Conservation (phyloP, 106 monocot species). For the Xerophyta viscosa region DNA sequence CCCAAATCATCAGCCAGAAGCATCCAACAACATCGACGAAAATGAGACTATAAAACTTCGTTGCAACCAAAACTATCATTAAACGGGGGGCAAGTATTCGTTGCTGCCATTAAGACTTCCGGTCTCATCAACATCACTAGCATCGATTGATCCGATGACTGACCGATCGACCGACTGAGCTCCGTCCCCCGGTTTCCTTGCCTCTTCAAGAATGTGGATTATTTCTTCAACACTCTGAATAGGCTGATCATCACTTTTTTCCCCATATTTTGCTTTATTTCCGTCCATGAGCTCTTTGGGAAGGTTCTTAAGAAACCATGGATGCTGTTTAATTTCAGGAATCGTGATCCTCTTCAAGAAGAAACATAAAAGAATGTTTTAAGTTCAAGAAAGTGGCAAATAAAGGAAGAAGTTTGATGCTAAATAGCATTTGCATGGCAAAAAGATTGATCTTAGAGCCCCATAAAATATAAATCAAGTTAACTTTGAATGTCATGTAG, state of each 20-base stretch:
- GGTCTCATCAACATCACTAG: slow-evolving; percentile 9
- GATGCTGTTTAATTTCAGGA: slow-evolving; percentile 62
- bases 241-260: not conserved
- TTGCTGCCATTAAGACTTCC: slow-evolving; percentile 18
- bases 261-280: slow-evolving; percentile 21
- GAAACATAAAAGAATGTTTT: not conserved
- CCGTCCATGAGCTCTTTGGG: slow-evolving; percentile 46
- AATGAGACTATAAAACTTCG: too few relatives aligned
- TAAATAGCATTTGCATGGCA: too few relatives aligned
- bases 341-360: slow-evolving; percentile 75
- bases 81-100: slow-evolving; percentile 8
- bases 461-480: too few relatives aligned
- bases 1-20: too few relatives aligned
- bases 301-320: slow-evolving; percentile 86
- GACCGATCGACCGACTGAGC: slow-evolving; percentile 6
- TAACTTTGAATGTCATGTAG: too few relatives aligned
- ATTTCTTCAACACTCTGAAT: slow-evolving; percentile 55
- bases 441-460: too few relatives aligned
- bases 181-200: slow-evolving; percentile 23
- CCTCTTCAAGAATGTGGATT: slow-evolving; percentile 56
- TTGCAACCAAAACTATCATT: too few relatives aligned
- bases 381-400: not conserved
- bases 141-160: slow-evolving; percentile 5
- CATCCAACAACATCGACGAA: too few relatives aligned
- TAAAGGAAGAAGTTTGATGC: not conserved